These are phyloP conservation scores for Fusarium denticulatum DNA, from an alignment of 2,329 filamentous ascomycete species.

Conservation along the genomic window DNA sequence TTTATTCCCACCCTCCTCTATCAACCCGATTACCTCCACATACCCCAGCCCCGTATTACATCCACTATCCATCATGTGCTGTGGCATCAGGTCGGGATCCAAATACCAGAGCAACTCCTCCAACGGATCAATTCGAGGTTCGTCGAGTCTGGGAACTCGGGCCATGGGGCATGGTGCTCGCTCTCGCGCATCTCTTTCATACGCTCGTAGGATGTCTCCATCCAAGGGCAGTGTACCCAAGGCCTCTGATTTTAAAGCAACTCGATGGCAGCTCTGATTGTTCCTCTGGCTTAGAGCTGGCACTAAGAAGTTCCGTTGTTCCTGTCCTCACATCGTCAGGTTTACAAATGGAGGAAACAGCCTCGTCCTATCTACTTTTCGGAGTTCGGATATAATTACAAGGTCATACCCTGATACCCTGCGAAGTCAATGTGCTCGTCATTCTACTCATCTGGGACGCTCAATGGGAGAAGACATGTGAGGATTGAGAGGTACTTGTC, in stretches of 20 bases:
- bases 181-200: not conserved
- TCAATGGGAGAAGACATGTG: not conserved
- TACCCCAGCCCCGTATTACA: not conserved
- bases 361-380: not conserved
- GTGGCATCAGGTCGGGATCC: not conserved
- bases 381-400: not conserved
- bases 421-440: not conserved
- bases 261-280: not conserved
- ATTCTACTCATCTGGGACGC: not conserved
- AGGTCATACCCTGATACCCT: not conserved
- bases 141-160: not conserved
- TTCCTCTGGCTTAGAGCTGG: not conserved
- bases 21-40: fast-evolving
- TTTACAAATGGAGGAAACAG: not conserved
- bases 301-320: not conserved
- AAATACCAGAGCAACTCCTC: not conserved
- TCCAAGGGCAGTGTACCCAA: not conserved
- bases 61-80: not conserved
- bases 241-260: fast-evolving
- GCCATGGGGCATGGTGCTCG: not conserved
- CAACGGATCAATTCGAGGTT: not conserved
- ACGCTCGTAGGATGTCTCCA: not conserved
- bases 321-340: not conserved
- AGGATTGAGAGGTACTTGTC: too few relatives aligned
- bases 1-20: too few relatives aligned